Conservation (phyloP, 306 rosid genomes). For the Boehmeria nivea region DNA sequence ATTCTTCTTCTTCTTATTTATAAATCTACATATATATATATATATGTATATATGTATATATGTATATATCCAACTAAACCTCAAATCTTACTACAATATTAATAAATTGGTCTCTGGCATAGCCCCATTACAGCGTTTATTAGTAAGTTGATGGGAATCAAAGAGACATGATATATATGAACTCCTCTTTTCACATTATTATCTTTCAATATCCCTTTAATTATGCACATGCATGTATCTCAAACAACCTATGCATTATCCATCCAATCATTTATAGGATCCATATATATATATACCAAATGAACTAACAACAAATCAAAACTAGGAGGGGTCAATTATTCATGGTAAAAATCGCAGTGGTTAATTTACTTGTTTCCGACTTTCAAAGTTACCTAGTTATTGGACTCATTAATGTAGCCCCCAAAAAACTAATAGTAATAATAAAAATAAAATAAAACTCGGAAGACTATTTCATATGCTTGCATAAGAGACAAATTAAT, state of each 20-base stretch:
- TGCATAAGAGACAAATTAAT: too few relatives aligned
- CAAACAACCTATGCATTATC: conserved; percentile 1
- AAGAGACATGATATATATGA: conserved; percentile 10
- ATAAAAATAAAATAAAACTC: too few relatives aligned
- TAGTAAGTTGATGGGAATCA: conserved; percentile 22
- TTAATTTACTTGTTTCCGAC: background rate
- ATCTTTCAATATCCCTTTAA: conserved; percentile 6
- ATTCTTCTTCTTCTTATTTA: background rate
- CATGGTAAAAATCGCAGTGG: background rate
- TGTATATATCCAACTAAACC: conserved; percentile 5
- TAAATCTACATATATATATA: background rate
- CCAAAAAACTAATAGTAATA: too few relatives aligned
- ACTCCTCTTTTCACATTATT: conserved; percentile 5
- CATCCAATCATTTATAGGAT: background rate
- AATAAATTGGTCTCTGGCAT: conserved; percentile 1
- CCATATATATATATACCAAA: background rate
- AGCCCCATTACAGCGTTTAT: conserved; percentile 12
- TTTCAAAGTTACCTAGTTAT: background rate
- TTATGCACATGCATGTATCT: conserved; percentile 12
- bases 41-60: background rate
- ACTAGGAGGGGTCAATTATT: background rate
- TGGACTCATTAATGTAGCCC: too few relatives aligned
- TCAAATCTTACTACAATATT: conserved; percentile 6
- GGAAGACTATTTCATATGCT: too few relatives aligned
- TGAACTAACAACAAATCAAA: background rate